Percentiles rank a stretch among this genome's conserved stretches.
phyloP scores from a whole-genome alignment of 2,329 filamentous ascomycete genomes.

The Dothistroma septosporum region DNA sequence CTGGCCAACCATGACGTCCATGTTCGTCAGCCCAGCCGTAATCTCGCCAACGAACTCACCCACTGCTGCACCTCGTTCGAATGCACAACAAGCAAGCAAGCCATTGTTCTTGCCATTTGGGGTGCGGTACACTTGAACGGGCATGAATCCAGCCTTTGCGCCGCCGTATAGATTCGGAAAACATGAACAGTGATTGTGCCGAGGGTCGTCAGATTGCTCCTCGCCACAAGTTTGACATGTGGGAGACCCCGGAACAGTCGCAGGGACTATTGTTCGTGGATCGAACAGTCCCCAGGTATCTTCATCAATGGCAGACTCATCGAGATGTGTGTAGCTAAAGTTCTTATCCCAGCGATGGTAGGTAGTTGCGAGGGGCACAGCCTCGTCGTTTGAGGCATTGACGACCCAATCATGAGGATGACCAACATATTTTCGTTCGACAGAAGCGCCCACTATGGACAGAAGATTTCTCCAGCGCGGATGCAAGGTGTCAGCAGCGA shows the following conservation, averaged over 20 bases:
- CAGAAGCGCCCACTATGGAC: constrained; percentile 44
- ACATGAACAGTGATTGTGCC: constrained; percentile 50
- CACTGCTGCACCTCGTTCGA: constrained; percentile 51
- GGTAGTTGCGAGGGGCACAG: constrained; percentile 44
- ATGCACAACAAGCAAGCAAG: constrained; percentile 44
- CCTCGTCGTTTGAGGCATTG: constrained; percentile 38
- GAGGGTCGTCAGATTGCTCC: constrained; percentile 49
- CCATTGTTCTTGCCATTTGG: constrained; percentile 54
- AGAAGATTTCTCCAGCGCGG: constrained; percentile 49
- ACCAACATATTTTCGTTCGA: constrained; percentile 42
- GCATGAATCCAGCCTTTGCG: constrained; percentile 37
- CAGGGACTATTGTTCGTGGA: constrained; percentile 43
- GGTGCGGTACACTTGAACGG: constrained; percentile 53
- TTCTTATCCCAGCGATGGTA: constrained; percentile 47
- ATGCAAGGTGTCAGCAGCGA: constrained; percentile 32
- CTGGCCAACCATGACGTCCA: constrained; percentile 52
- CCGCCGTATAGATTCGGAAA: constrained; percentile 52
- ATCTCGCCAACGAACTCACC: constrained; percentile 56
- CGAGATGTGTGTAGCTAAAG: constrained; percentile 49
- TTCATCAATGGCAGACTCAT: constrained; percentile 49
- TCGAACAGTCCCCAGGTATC: constrained; percentile 49
- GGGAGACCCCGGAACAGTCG: constrained; percentile 27
- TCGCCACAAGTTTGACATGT: constrained; percentile 47
- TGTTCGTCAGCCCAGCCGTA: constrained; percentile 49
- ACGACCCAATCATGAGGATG: constrained; percentile 54